Evolutionary conservation across 2,329 filamentous ascomycete species (phyloP), one percentile per base, ranked within the genome.

Genomic region (Colletotrichum plurivorum): DNA sequence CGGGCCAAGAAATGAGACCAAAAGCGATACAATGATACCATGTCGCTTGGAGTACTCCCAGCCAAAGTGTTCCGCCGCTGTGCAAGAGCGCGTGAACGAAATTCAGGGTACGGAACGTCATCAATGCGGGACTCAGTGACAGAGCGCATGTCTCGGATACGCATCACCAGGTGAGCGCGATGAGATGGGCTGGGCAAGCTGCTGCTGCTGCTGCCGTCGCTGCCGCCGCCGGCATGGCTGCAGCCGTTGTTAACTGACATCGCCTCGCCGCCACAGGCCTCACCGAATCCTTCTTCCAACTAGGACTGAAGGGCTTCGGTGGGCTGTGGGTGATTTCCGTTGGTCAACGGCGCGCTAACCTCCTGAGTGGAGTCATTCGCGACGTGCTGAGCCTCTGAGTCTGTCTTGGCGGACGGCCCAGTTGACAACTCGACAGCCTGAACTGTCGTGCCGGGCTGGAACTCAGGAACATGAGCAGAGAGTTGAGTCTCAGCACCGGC

Each of bases 1-100:
- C 89, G 86, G 71, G 90, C 86, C 71, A 94, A 84, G 76, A 92
- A 93, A 77, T 92, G 88, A 20, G 89, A 89, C 91, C 92, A 94
- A 82, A 93, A 93, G 72, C 90, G 86, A 81, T 94, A 94, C 36
- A 93, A 85, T 67, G 89, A 85, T 76, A 89, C 86, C 85, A 92
- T 90, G 75, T 90, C 86, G 69, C 84, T 82, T 56, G 87, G 85
- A 46, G 77, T 79, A 64, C 84, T 78, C 54, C 79, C 77, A 18
- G 73, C 41, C 27, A 77, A 71, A 41, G 78, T 78, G 5, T 70
- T 61, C 41, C 77, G 74, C 63, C 84, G 78, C 66, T 81, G 72
- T 31, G 79, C 76, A 46, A 86, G 74, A 3, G 82, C 82, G 63
- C 78, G 77, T 18, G 76, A 72, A 45, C 80, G 80, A 51, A 87